phyloP scores from a whole-genome alignment of 768 basidiomycete genomes.

The Thelephora aurantiotincta region DNA sequence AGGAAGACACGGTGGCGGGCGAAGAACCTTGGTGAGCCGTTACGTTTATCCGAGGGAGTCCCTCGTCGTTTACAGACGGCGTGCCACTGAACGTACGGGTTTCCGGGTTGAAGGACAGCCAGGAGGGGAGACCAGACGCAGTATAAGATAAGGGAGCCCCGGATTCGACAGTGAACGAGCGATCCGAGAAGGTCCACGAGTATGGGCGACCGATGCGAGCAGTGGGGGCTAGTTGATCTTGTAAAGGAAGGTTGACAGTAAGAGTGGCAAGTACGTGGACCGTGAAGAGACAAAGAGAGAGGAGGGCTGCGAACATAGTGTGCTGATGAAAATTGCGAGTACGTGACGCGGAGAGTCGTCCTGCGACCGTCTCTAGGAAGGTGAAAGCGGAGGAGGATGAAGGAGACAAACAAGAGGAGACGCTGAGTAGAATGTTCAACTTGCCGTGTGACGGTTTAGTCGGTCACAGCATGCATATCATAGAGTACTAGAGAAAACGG shows the following conservation, averaged over 20 bases:
- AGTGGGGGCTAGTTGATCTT: constrained; percentile 64
- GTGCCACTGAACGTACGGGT: constrained; percentile 54
- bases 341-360: background rate
- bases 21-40: constrained; percentile 43
- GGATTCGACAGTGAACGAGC: constrained; percentile 45
- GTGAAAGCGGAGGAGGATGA: background rate
- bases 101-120: constrained; percentile 60
- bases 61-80: constrained; percentile 49
- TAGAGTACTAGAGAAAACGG: background rate
- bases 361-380: background rate
- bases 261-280: constrained; percentile 26
- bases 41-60: constrained; percentile 44
- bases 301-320: constrained; percentile 27
- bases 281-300: constrained; percentile 33
- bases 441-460: background rate
- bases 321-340: background rate
- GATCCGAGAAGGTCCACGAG: constrained; percentile 51
- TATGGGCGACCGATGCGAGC: constrained; percentile 54
- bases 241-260: constrained; percentile 43
- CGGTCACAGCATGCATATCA: background rate
- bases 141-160: constrained; percentile 35
- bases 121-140: constrained; percentile 46
- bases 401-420: background rate
- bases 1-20: constrained; percentile 30
- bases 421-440: background rate